These are phyloP conservation scores for Trichoderma virens DNA, from an alignment of 495 filamentous ascomycete genomes.

Conservation along the genomic window DNA sequence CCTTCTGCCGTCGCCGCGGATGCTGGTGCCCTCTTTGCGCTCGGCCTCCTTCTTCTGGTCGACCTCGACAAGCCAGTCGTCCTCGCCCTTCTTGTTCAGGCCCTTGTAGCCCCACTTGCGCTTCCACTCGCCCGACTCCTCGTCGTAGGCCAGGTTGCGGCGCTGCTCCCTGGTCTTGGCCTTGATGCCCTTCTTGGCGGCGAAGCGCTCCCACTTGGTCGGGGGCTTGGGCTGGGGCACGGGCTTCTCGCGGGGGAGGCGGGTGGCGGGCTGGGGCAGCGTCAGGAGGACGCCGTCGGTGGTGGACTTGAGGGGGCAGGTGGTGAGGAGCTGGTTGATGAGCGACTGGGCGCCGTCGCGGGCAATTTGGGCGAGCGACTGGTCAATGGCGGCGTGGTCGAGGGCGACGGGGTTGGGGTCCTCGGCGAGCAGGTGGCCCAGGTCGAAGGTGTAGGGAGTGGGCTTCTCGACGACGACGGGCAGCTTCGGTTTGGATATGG, in stretches of 20 bases:
- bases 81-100: slow-evolving; percentile 64
- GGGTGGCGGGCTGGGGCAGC: slow-evolving; percentile 60
- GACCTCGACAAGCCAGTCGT: slow-evolving; percentile 80
- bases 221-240: slow-evolving; percentile 68
- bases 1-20: slow-evolving; percentile 53
- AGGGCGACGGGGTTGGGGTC: slow-evolving; percentile 70
- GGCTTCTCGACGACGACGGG: slow-evolving; percentile 67
- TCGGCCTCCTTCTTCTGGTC: slow-evolving; percentile 66
- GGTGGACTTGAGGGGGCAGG: slow-evolving; percentile 64
- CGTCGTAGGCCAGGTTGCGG: slow-evolving; percentile 71
- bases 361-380: slow-evolving; percentile 56
- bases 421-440: slow-evolving; percentile 72
- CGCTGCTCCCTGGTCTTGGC: slow-evolving; percentile 59
- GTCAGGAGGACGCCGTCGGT: slow-evolving; percentile 62
- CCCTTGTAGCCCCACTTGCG: slow-evolving; percentile 87
- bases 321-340: slow-evolving; percentile 78
- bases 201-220: slow-evolving; percentile 93
- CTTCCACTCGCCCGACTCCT: slow-evolving; percentile 78
- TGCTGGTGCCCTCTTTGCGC: slow-evolving; percentile 48
- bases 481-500: slow-evolving; percentile 30
- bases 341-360: slow-evolving; percentile 83
- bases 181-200: slow-evolving; percentile 90
- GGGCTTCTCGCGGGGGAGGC: slow-evolving; percentile 82
- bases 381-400: slow-evolving; percentile 41
- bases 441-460: slow-evolving; percentile 86